Percentiles rank a stretch among this genome's conserved stretches.
These are phyloP conservation scores for Penicillium coprophilum DNA, from an alignment of 495 filamentous ascomycete genomes.

Conservation along the genomic window DNA sequence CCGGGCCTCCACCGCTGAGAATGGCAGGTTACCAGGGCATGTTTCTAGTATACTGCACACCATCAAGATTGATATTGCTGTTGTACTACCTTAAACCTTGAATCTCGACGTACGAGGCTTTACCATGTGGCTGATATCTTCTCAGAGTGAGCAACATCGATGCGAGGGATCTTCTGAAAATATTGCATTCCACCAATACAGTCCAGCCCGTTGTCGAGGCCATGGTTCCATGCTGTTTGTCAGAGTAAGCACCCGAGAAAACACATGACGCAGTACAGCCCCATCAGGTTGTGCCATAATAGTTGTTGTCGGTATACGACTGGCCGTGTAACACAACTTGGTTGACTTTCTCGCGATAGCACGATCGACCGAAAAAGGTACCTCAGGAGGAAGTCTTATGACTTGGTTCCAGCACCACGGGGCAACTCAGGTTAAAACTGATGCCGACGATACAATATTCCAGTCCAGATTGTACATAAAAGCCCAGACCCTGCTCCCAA, in stretches of 20 bases:
- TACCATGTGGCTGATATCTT: constrained; percentile 24
- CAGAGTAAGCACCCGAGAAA: constrained; percentile 45
- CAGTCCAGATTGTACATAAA: neutral
- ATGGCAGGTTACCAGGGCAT: constrained; percentile 34
- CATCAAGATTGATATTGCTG: constrained; percentile 16
- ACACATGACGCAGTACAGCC: constrained; percentile 49
- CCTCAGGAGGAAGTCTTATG: constrained; percentile 31
- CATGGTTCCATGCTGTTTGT: constrained; percentile 45
- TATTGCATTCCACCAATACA: constrained; percentile 41
- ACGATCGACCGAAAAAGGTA: constrained; percentile 32
- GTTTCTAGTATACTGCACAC: constrained; percentile 31
- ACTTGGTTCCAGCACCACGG: constrained; percentile 17
- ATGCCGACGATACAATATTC: neutral
- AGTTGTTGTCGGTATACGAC: constrained; percentile 39
- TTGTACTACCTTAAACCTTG: neutral
- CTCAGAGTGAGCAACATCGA: constrained; percentile 45
- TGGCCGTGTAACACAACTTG: constrained; percentile 49
- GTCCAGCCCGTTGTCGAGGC: constrained; percentile 37
- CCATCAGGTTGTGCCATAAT: constrained; percentile 47
- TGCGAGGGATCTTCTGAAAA: constrained; percentile 39
- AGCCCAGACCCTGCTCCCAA: neutral
- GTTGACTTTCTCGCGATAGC: constrained; percentile 45
- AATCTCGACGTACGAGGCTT: constrained; percentile 3
- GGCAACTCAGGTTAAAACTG: constrained; percentile 9
- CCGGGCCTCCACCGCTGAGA: constrained; percentile 30